A percentile compares a stretch with the other conserved stretches of the same genome.
Evolutionary conservation across 108 stramenopile genomes (phyloP).

Genomic region (Asterionellopsis glacialis): DNA sequence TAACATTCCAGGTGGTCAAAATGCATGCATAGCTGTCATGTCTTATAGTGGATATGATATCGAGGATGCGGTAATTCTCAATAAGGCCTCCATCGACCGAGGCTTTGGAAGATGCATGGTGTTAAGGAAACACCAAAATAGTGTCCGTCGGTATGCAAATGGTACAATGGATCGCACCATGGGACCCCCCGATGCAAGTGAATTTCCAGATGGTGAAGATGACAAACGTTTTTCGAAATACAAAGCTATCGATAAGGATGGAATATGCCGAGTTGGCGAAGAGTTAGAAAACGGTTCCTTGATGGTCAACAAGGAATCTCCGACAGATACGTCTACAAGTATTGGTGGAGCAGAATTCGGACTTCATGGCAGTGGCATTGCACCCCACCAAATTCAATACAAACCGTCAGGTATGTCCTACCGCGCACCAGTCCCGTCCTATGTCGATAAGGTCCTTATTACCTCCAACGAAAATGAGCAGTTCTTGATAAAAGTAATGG

Average conservation of each 20-base stretch:
- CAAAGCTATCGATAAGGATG: constrained; percentile 88
- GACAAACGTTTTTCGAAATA: constrained; percentile 83
- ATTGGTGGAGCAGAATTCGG: constrained; percentile 50
- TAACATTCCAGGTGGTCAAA: constrained; percentile 96
- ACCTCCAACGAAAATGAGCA: constrained; percentile 94
- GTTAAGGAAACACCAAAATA: constrained; percentile 76
- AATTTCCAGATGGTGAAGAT: constrained; percentile 77
- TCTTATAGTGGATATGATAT: constrained; percentile 99
- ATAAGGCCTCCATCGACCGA: constrained; percentile 96
- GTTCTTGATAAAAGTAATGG: constrained; percentile 93
- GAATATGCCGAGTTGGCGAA: constrained; percentile 90
- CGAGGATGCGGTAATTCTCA: constrained; percentile 98
- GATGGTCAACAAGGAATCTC: constrained; percentile 93
- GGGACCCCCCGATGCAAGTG: constrained; percentile 78
- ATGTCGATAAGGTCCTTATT: constrained; percentile 96
- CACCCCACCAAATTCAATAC: constrained; percentile 49
- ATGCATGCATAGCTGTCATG: constrained; percentile 98
- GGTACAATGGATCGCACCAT: constrained; percentile 85
- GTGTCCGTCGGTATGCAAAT: constrained; percentile 90
- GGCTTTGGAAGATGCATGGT: constrained; percentile 97
- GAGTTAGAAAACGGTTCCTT: constrained; percentile 74
- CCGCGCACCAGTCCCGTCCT: constrained; percentile 94
- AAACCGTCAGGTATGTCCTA: constrained; percentile 83
- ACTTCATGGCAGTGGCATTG: constrained; percentile 34
- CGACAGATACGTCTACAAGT: constrained; percentile 62